Evolutionary conservation across 139 green algal genomes (phyloP).

Genomic region (Mesotaenium endlicherianum): DNA sequence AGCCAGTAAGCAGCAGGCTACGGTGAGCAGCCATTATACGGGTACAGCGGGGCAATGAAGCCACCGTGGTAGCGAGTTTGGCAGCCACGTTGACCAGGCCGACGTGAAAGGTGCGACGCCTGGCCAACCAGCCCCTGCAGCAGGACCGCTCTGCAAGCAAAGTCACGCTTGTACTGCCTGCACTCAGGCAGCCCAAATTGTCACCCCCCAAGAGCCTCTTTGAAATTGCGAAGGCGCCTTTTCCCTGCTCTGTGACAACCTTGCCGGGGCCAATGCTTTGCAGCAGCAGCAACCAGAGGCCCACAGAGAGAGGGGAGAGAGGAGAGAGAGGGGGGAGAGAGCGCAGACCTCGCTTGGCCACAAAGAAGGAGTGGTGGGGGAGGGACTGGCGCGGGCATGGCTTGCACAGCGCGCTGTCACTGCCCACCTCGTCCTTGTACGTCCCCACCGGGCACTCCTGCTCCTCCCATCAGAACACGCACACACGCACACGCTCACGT

Average conservation of each 20-base stretch:
- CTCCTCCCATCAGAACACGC: neutral
- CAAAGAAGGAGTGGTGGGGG: conserved; percentile 31
- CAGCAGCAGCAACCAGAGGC: neutral
- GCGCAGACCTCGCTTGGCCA: conserved; percentile 1
- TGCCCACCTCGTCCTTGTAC: conserved; percentile 36
- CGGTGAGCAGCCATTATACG: no score
- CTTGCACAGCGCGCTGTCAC: conserved; percentile 21
- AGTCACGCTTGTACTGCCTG: neutral
- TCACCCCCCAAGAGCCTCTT: neutral
- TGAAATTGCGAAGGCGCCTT: neutral
- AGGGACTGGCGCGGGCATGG: neutral
- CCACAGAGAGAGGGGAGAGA: neutral
- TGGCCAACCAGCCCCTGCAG: no score
- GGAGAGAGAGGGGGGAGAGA: neutral
- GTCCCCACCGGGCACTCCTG: conserved; percentile 42
- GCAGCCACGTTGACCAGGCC: no score
- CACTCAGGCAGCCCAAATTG: neutral
- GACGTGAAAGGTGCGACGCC: no score
- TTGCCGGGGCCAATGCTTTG: neutral
- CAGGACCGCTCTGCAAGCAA: neutral
- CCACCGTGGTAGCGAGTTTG: no score
- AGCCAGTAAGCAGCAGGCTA: neutral
- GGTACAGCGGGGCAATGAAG: no score
- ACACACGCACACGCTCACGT: neutral
- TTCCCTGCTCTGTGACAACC: neutral